phyloP scores from a whole-genome alignment of 192 early-diverging fungal species.

The Mortierella antarctica region DNA sequence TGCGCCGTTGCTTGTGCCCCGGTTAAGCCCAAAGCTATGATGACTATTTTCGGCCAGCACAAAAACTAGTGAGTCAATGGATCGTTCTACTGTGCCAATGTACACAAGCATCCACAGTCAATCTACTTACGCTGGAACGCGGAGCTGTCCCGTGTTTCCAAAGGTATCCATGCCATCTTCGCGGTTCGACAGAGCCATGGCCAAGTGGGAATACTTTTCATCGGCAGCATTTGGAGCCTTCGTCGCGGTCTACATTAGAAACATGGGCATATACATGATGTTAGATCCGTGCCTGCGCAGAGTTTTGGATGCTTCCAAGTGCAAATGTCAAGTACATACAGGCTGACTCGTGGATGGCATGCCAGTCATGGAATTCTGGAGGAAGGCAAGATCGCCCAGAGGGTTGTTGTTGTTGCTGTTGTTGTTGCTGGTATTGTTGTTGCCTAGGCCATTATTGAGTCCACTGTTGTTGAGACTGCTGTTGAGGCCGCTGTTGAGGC shows the following conservation, averaged over 20 bases:
- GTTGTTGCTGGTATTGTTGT: conserved; percentile 21
- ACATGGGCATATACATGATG: not conserved
- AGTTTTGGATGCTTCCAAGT: not conserved
- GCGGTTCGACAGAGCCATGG: conserved; percentile 31
- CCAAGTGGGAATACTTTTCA: conserved; percentile 46
- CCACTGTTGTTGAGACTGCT: not conserved
- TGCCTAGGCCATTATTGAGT: conserved; percentile 8
- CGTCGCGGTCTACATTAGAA: not conserved
- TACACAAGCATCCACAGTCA: too few relatives aligned
- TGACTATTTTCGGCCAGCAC: conserved; percentile 6
- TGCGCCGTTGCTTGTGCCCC: conserved; percentile 16
- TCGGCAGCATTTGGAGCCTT: conserved; percentile 26
- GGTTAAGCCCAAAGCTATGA: conserved; percentile 31
- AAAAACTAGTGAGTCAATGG: not conserved
- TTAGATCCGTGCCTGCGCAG: not conserved
- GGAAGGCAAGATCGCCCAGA: conserved; percentile 35
- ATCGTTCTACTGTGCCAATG: not conserved
- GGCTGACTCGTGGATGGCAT: conserved; percentile 16
- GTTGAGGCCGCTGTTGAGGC: conserved; percentile 3
- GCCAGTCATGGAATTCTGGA: conserved; percentile 30
- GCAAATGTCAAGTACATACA: conserved; percentile 6
- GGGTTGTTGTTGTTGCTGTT: conserved; percentile 36
- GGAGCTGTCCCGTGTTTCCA: conserved; percentile 50
- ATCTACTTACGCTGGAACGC: conserved; percentile 48
- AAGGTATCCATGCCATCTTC: conserved; percentile 68